Evolutionary conservation across 2,329 filamentous ascomycete species (phyloP), one percentile per base, ranked within the genome.

Genomic region (Cladobotryum mycophilum): DNA sequence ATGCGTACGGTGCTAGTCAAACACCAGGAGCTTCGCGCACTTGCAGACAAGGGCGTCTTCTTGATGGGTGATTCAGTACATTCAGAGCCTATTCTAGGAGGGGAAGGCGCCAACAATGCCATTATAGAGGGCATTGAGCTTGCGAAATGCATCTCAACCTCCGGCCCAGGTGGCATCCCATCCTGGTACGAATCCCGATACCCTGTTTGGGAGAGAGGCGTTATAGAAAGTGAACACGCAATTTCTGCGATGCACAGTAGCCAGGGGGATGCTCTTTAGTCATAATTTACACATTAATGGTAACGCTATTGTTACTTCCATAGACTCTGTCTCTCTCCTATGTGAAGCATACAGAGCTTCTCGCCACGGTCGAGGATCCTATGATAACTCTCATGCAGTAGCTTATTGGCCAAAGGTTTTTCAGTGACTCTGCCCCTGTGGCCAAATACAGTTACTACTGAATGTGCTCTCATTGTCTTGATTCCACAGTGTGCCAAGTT

Each of bases 111-210:
- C 41, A 53, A 53, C 25, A 50, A 45, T 40, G 48, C 47, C 15
- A 47, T 53, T 15, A 41, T 20, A 9, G 51, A 53, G n/a, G 47
- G 36, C 14, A 50, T 47, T 17, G 51, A 50, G 14, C 51, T 53
- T 20, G 49, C 49, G 40, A 43, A 51, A 22, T 40, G 47, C 25
- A 43, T 51, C 40, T 51, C 51, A n/a, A 18, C 38, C 13, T 53
- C 34, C 35, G 43, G 47, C 3, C 22, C 30, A 8, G 41, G 41
- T 11, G 34, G 43, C 14, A 47, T 50, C 20, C 6, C 9, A 25
- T 45, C 51, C 1, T 50, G 44, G 51, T 47, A 50, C 40, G 14
- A 53, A 18, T 44, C 43, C 4, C 22, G 51, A 35, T 53, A 53
- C 47, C 48, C 48, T 4, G 34, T 17, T 5, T 53, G 47, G 51